Base-by-base conservation (phyloP, 345 rosid genomes). In the Salix koriyanagi region DNA sequence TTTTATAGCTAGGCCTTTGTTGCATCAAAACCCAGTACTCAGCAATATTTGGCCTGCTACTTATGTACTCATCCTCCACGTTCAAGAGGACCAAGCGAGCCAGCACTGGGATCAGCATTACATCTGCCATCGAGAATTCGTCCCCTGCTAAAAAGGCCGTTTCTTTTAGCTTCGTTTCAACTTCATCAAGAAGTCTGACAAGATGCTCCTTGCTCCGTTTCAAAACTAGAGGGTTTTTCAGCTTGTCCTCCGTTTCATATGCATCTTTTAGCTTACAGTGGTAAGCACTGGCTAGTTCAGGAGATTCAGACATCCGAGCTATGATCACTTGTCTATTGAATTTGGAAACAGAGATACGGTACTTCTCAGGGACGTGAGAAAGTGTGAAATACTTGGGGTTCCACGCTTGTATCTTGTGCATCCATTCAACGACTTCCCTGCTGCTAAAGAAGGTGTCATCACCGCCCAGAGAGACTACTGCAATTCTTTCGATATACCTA, bases 91-190 rank as follows among this genome's bases (percentile, higher is more conserved):
- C 84, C 54, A 95, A 41, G 13, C 97, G 86, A 68, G 93, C 88
- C 39, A 95, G 83, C 28, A 93, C 86, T 0, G 99, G 97, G 66
- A 91, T 80, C 23, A 95, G 84, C 89, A 85, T 84, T 26, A 88
- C 90, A 48, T 95, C 99, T 25, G 97, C 99, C 93, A 90, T 84
- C 67, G 94, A 88, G 84, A 93, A 95, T 79, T 89, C 99, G 21
- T 87, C 84, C 74, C 97, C 97, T 5, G 82, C 88, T 74, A 95
- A 68, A 83, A 89, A 88, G 2, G 79, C 58, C 1, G 91, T 85
- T 44, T 83, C 86, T 1, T 70, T 84, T 72, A 91, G 86, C 84
- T 86, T 86, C 14, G 71, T 79, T 75, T 95, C 97, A 8, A 88
- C 89, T 73, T 91, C 97, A 78, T 91, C 89, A 0, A 90, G 91